Percentiles rank a stretch among this genome's conserved stretches.
phyloP scores from a whole-genome alignment of 1,284 basidiomycete genomes.

The Austroboletus niveus region DNA sequence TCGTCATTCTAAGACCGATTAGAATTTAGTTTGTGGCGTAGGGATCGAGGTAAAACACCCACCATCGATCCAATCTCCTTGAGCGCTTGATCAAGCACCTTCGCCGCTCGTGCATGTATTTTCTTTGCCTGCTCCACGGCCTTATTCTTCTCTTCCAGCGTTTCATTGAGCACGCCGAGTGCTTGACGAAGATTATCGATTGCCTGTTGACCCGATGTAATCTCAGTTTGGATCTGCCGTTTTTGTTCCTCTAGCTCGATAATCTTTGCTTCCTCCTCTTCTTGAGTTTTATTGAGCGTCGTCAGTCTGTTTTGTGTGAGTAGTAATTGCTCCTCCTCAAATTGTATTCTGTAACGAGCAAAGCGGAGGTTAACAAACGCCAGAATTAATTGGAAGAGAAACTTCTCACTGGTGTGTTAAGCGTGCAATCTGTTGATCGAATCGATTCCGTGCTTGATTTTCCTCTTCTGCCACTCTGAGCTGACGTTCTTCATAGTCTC shows the following conservation, averaged over 20 bases:
- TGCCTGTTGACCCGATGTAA: slow-evolving; percentile 58
- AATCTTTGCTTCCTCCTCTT: slow-evolving; percentile 58
- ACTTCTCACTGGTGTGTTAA: slow-evolving; percentile 83
- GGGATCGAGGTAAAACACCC: background rate
- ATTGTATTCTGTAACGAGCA: slow-evolving; percentile 57
- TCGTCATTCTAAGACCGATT: slow-evolving; percentile 73
- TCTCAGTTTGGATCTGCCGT: slow-evolving; percentile 58
- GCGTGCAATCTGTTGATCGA: slow-evolving; percentile 85
- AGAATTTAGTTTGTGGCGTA: background rate
- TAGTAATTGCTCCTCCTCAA: slow-evolving; percentile 74
- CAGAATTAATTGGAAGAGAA: background rate
- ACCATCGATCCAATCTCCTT: slow-evolving; percentile 89
- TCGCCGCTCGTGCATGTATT: slow-evolving; percentile 65
- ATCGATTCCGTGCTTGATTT: slow-evolving; percentile 80
- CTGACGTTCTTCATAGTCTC: slow-evolving; percentile 94
- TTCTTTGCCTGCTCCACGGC: slow-evolving; percentile 78
- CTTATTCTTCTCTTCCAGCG: slow-evolving; percentile 67
- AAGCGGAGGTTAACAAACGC: slow-evolving; percentile 4
- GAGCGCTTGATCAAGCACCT: slow-evolving; percentile 78
- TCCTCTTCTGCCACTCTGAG: slow-evolving; percentile 86
- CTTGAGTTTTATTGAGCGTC: slow-evolving; percentile 53
- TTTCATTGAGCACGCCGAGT: slow-evolving; percentile 60
- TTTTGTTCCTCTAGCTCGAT: slow-evolving; percentile 59
- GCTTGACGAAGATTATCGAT: slow-evolving; percentile 62
- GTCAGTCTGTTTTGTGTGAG: slow-evolving; percentile 63